Conservation (phyloP, 768 basidiomycete species). For the Trametes sanguinea region DNA sequence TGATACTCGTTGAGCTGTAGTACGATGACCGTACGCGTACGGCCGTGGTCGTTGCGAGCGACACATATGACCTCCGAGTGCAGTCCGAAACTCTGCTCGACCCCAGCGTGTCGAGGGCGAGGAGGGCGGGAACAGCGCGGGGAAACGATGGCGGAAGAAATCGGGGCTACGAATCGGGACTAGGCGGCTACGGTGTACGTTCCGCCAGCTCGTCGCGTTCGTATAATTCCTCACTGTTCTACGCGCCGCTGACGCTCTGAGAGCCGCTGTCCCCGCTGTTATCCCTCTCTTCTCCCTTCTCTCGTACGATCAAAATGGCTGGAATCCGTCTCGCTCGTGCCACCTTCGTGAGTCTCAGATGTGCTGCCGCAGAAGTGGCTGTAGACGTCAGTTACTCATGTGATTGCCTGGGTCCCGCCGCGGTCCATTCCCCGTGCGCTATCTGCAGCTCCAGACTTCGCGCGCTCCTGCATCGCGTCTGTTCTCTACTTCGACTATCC, state of each 20-base stretch:
- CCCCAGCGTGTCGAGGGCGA: not conserved
- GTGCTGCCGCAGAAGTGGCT: not conserved
- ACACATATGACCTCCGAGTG: conserved; percentile 13
- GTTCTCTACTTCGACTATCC: conserved; percentile 36
- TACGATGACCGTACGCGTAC: no score
- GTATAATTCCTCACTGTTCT: conserved; percentile 13
- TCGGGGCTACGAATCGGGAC: conserved; percentile 20
- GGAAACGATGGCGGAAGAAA: conserved; percentile 10
- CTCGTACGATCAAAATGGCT: conserved; percentile 28
- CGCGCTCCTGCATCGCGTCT: conserved; percentile 22
- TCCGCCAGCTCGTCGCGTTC: conserved; percentile 5
- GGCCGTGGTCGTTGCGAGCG: not conserved
- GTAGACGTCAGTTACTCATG: conserved; percentile 29
- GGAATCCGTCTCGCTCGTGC: conserved; percentile 31
- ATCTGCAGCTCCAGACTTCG: conserved; percentile 16
- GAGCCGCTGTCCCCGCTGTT: conserved; percentile 8
- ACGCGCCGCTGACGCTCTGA: conserved; percentile 19
- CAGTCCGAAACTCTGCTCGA: not conserved
- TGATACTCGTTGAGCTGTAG: no score
- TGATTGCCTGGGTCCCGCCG: conserved; percentile 30
- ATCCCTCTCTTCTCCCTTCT: conserved; percentile 1
- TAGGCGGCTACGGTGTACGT: conserved; percentile 3
- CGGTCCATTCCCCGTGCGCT: not conserved
- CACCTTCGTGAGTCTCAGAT: conserved; percentile 25
- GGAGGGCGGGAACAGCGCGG: not conserved